Conservation (phyloP, 331 rosid genomes). For the Erythrophleum ivorense region DNA sequence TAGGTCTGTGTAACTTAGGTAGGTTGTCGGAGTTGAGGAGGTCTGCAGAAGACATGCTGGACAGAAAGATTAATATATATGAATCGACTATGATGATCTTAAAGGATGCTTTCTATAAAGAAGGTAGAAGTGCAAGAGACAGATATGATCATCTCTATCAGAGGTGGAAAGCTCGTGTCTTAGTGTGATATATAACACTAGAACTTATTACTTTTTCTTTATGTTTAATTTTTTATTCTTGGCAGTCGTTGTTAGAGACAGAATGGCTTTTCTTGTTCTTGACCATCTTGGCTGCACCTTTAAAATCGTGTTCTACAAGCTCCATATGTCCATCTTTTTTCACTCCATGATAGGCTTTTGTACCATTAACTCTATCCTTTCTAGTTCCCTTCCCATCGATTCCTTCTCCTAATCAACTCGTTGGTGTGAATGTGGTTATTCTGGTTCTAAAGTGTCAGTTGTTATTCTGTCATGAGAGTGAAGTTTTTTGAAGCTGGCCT, state of each 20-base stretch:
- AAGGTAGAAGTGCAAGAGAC: slow-evolving; percentile 63
- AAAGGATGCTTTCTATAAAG: slow-evolving; percentile 59
- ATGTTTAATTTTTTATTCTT: slow-evolving; percentile 8
- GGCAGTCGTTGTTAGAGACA: not conserved
- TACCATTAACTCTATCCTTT: slow-evolving; percentile 8
- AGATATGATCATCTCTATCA: slow-evolving; percentile 59
- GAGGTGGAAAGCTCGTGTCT: slow-evolving; percentile 58
- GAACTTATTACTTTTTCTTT: slow-evolving; percentile 6
- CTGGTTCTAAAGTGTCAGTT: not conserved
- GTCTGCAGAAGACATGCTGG: slow-evolving; percentile 58
- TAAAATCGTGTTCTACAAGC: slow-evolving; percentile 3
- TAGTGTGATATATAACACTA: slow-evolving; percentile 31
- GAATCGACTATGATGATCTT: slow-evolving; percentile 65
- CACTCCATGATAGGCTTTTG: slow-evolving; percentile 12
- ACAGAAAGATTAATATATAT: slow-evolving; percentile 52
- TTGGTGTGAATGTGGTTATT: not conserved
- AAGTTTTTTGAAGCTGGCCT: slow-evolving; percentile 19
- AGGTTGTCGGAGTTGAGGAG: slow-evolving; percentile 64
- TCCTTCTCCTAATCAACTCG: not conserved
- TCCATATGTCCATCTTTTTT: slow-evolving; percentile 30
- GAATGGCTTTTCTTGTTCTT: slow-evolving; percentile 32
- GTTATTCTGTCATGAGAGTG: not conserved
- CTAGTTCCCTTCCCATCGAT: slow-evolving; percentile 2
- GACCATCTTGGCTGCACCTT: slow-evolving; percentile 34
- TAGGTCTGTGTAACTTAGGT: slow-evolving; percentile 62